Conservation (phyloP, 352 stramenopile genomes). For the Paralagenidium karlingii region DNA sequence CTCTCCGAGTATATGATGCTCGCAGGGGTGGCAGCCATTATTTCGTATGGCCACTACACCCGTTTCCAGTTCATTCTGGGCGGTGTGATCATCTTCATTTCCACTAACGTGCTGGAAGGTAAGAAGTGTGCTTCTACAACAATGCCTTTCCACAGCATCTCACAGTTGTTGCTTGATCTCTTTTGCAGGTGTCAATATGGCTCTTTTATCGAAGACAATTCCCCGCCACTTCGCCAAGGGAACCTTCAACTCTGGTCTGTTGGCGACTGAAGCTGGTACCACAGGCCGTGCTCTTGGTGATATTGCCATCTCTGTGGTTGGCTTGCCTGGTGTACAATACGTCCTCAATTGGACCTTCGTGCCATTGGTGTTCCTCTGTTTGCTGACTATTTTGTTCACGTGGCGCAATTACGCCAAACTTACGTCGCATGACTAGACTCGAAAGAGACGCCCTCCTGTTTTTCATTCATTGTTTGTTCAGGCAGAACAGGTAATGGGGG, state of each 20-base stretch:
- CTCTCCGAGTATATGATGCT: constrained; percentile 79
- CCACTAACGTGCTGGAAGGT: constrained; percentile 89
- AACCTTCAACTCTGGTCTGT: constrained; percentile 90
- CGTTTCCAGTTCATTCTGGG: constrained; percentile 77
- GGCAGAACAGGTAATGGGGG: no score
- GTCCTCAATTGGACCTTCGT: constrained; percentile 79
- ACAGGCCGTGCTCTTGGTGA: constrained; percentile 80
- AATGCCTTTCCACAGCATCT: no score
- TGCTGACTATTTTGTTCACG: constrained; percentile 58
- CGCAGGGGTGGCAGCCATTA: constrained; percentile 77
- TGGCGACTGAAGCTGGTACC: constrained; percentile 89
- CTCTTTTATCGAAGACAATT: constrained; percentile 89
- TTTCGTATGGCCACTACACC: constrained; percentile 80
- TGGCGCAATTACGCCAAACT: constrained; percentile 55
- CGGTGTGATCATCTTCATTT: constrained; percentile 86
- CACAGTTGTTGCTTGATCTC: no score
- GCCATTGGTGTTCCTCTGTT: constrained; percentile 37
- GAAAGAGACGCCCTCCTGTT: no score
- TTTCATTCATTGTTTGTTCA: no score
- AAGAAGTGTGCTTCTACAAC: no score
- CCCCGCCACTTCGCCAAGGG: constrained; percentile 85
- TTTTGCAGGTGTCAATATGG: constrained; percentile 92
- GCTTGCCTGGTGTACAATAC: constrained; percentile 66
- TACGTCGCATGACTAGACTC: constrained; percentile 25
- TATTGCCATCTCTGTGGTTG: constrained; percentile 72